Evolutionary conservation across 805 yeast species (phyloP), one percentile per base, ranked within the genome.

Genomic region (Starmerella vitae): DNA sequence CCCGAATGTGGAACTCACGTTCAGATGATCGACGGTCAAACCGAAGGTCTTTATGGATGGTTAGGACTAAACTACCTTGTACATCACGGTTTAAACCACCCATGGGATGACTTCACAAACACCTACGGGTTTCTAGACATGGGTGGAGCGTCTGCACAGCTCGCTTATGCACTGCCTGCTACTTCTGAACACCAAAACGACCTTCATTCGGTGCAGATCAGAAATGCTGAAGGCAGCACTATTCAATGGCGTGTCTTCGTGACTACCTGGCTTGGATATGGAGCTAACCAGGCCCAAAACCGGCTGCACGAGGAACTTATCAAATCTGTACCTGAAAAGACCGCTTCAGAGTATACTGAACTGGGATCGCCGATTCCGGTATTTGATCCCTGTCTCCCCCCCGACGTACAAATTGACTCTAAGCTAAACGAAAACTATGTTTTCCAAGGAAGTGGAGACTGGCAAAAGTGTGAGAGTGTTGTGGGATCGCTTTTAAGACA

Each of bases 101-200:
- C 36, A 10, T 54, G 56, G 52, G 38, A 61, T 3, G 43, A 43
- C 10, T 46, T 49, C 5, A 38, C 39, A 18, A 20, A 28, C 14
- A 55, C 94, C 0, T 77, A 71, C 47, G 98, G 98, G 4, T 88
- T 91, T 51, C 79, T 91, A 88, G 98, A 91, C 58, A 91, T 91
- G 98, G 98, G 98, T 13, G 98, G 98, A 12, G 98, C 98, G 0
- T 84, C 95, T 2, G 84, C 95, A 0, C 98, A 91, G 55, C 72
- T 91, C 18, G 94, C 97, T 7, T 91, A 86, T 67, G 85, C 81
- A 7, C 96, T 96, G 0, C 10, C 36, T 5, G 3, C 22, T 3
- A 67, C 69, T 30, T 59, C 78, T 6, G 60, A 56, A 20, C 69
- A 68, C 45, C 93, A 84, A 56, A 56, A 61, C 30, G 86, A 86